These are phyloP conservation scores for Scleroderma citrinum DNA, from an alignment of 768 basidiomycete species.

Conservation along the genomic window DNA sequence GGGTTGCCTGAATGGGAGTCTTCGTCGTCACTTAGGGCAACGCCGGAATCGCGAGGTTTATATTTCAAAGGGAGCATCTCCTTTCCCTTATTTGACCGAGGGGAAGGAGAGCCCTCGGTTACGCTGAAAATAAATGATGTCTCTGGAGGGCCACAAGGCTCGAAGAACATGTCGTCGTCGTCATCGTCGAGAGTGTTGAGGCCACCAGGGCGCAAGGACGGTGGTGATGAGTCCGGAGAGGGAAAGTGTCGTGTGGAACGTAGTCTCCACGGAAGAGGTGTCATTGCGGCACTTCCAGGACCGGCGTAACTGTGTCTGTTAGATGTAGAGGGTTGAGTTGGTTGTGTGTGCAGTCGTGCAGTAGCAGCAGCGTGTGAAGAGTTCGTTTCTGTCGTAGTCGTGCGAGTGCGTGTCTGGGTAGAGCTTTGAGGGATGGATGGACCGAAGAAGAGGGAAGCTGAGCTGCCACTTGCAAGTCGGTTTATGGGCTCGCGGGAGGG, in stretches of 20 bases:
- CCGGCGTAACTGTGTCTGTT: conserved; percentile 69
- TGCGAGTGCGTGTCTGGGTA: conserved; percentile 18
- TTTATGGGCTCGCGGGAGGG: conserved; percentile 35
- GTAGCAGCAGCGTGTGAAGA: background rate
- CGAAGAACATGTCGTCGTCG: conserved; percentile 55
- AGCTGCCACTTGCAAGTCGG: conserved; percentile 47
- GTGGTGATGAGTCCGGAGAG: conserved; percentile 49
- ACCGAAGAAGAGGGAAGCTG: conserved; percentile 66
- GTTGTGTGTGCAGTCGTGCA: conserved; percentile 2
- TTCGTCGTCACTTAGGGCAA: conserved; percentile 59
- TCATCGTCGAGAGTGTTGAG: conserved; percentile 36
- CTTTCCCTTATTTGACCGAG: conserved; percentile 32
- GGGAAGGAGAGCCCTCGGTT: conserved; percentile 54
- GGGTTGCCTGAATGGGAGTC: conserved; percentile 13
- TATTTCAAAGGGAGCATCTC: conserved; percentile 57
- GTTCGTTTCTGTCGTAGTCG: conserved; percentile 15
- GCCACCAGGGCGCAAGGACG: conserved; percentile 24
- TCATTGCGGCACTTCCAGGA: conserved; percentile 29
- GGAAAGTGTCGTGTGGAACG: conserved; percentile 32
- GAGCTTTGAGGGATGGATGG: conserved; percentile 29
- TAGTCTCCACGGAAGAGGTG: conserved; percentile 29
- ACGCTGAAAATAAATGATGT: conserved; percentile 55
- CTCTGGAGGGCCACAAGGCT: conserved; percentile 36
- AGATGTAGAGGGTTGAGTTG: conserved; percentile 25
- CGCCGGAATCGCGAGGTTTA: conserved; percentile 62